A percentile compares a stretch with the other conserved stretches of the same genome.
These are phyloP conservation scores for Verticillium alfalfae DNA, from an alignment of 2,329 filamentous ascomycete species.

Conservation along the genomic window DNA sequence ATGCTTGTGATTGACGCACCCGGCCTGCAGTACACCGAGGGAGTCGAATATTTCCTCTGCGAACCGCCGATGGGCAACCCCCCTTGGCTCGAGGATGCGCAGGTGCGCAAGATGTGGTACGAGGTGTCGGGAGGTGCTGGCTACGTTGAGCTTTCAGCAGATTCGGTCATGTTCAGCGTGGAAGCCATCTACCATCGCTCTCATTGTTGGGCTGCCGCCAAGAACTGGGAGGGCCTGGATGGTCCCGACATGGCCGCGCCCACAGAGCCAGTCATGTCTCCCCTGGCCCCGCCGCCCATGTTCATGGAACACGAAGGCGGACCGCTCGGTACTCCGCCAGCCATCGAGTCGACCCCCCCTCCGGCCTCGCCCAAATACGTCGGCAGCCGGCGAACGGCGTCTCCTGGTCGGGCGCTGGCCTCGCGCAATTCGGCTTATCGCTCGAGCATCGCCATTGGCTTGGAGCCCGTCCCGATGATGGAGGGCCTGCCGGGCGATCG, in stretches of 20 bases:
- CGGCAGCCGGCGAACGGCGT: slow-evolving; percentile 32
- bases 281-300: slow-evolving; percentile 27
- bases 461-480: slow-evolving; percentile 35
- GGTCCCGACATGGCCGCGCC: slow-evolving; percentile 18
- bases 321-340: slow-evolving; percentile 10
- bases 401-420: slow-evolving; percentile 27
- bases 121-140: slow-evolving; percentile 59
- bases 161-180: slow-evolving; percentile 56
- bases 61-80: slow-evolving; percentile 66
- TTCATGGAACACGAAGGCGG: slow-evolving; percentile 3
- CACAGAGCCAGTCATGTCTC: slow-evolving; percentile 28
- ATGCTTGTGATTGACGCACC: slow-evolving; percentile 74
- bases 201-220: slow-evolving; percentile 50
- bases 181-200: slow-evolving; percentile 55
- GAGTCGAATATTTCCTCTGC: slow-evolving; percentile 78
- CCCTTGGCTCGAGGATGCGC: slow-evolving; percentile 67
- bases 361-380: slow-evolving; percentile 20
- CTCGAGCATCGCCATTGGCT: slow-evolving; percentile 36
- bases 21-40: slow-evolving; percentile 60
- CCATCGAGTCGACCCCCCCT: slow-evolving; percentile 20
- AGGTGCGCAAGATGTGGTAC: slow-evolving; percentile 67
- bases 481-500: slow-evolving; percentile 10
- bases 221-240: slow-evolving; percentile 38
- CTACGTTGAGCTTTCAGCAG: slow-evolving; percentile 52
- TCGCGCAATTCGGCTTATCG: slow-evolving; percentile 19